A percentile compares a stretch with the other conserved stretches of the same genome.
Evolutionary conservation across 192 early-diverging fungal genomes (phyloP).

Genomic region (Pilobolus umbonatus): DNA sequence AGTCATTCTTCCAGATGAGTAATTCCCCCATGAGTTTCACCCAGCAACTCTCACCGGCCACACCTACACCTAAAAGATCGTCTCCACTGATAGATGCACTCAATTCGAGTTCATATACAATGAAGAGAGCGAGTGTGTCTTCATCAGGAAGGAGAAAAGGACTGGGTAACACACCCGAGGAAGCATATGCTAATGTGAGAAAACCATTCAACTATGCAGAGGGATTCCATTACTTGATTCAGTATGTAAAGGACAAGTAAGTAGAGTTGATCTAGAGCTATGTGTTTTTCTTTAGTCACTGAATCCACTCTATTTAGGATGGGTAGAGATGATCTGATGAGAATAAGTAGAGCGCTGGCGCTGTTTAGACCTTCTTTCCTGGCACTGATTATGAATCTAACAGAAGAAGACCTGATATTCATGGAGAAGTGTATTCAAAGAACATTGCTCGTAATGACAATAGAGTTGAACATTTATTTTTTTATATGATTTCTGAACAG

Average conservation of each 20-base stretch:
- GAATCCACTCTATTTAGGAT: conserved; percentile 50
- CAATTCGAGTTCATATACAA: not conserved
- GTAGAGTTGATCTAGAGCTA: not conserved
- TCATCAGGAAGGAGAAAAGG: conserved; percentile 15
- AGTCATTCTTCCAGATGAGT: not conserved
- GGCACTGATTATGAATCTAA: conserved; percentile 90
- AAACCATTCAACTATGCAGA: conserved; percentile 89
- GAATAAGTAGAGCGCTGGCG: conserved; percentile 84
- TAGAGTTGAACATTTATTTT: not conserved
- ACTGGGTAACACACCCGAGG: conserved; percentile 44
- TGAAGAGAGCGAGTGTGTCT: conserved; percentile 6
- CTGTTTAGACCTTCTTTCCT: conserved; percentile 92
- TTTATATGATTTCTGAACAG: not conserved
- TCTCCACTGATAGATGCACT: not conserved
- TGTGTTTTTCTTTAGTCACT: not conserved
- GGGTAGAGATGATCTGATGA: conserved; percentile 82
- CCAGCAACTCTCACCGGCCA: not conserved
- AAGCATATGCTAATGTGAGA: conserved; percentile 75
- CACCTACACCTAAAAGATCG: not conserved
- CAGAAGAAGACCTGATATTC: conserved; percentile 89
- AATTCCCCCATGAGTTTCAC: not conserved
- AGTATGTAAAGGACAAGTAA: conserved; percentile 71
- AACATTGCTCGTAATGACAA: conserved; percentile 79
- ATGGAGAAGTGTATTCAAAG: conserved; percentile 97
- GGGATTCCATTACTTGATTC: conserved; percentile 90